A percentile compares a stretch with the other conserved stretches of the same genome.
Evolutionary conservation across 2,329 filamentous ascomycete species (phyloP).

Genomic region (Aspergillus brasiliensis): DNA sequence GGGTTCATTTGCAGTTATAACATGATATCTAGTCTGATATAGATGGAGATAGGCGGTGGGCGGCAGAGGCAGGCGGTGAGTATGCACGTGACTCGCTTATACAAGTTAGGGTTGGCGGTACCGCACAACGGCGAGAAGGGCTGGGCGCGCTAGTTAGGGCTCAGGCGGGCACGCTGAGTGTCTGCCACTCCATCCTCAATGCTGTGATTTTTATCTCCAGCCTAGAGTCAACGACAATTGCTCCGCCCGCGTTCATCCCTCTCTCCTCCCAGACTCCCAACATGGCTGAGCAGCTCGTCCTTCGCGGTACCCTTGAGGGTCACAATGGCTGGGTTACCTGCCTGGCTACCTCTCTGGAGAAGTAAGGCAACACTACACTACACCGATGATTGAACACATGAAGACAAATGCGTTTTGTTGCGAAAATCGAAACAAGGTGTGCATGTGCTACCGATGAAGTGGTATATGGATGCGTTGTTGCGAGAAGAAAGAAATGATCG

Average conservation of each 20-base stretch:
- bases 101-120: slow-evolving; percentile 24
- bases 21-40: no score
- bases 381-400: slow-evolving; percentile 9
- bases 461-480: slow-evolving; percentile 4
- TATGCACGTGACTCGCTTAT: slow-evolving; percentile 39
- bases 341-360: slow-evolving; percentile 98
- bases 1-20: no score
- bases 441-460: slow-evolving; percentile 5
- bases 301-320: slow-evolving; percentile 96
- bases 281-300: slow-evolving; percentile 93
- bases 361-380: slow-evolving; percentile 61
- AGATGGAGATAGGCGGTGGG: no score
- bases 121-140: slow-evolving; percentile 26
- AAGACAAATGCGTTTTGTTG: background rate
- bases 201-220: slow-evolving; percentile 41
- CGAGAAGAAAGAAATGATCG: slow-evolving; percentile 8
- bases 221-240: slow-evolving; percentile 43
- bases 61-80: background rate
- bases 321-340: slow-evolving; percentile 99
- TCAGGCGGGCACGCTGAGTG: slow-evolving; percentile 20
- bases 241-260: slow-evolving; percentile 43
- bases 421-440: slow-evolving; percentile 14
- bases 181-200: slow-evolving; percentile 39
- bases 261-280: slow-evolving; percentile 43
- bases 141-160: slow-evolving; percentile 28